These are phyloP conservation scores for Omphalea diandra DNA, from an alignment of 441 rosid species.

Conservation along the genomic window DNA sequence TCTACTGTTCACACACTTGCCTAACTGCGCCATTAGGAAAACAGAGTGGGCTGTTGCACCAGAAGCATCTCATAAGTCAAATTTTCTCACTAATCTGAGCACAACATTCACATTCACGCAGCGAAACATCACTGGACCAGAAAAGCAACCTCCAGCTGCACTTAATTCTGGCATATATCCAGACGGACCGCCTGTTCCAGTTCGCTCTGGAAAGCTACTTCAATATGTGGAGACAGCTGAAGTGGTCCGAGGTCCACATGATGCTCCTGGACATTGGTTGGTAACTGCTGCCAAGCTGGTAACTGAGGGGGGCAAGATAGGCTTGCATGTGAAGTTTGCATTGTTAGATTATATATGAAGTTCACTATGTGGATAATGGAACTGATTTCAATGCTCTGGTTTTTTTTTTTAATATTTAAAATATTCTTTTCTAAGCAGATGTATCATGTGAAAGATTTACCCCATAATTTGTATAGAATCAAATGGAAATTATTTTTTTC, in stretches of 20 bases:
- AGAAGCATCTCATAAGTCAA: constrained; percentile 64
- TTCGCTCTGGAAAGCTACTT: constrained; percentile 81
- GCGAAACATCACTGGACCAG: constrained; percentile 54
- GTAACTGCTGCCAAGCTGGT: constrained; percentile 81
- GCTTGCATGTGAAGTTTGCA: constrained; percentile 80
- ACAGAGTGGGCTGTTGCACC: constrained; percentile 93
- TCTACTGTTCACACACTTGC: constrained; percentile 60
- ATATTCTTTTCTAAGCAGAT: background rate
- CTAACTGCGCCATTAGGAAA: constrained; percentile 47
- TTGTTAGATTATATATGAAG: constrained; percentile 52
- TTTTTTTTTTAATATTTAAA: background rate
- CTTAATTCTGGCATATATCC: constrained; percentile 90
- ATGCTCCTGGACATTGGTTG: constrained; percentile 95
- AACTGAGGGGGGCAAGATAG: constrained; percentile 80
- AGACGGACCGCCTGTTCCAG: constrained; percentile 89
- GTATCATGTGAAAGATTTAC: background rate
- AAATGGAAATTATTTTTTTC: too few species aligned
- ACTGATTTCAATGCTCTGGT: background rate
- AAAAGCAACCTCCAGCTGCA: constrained; percentile 66
- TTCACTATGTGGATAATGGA: constrained; percentile 13
- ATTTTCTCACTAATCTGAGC: constrained; percentile 66
- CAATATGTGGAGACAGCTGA: constrained; percentile 84
- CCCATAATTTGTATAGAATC: constrained; percentile 7
- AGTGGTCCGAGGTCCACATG: constrained; percentile 85
- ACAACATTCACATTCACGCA: constrained; percentile 82